Conservation (phyloP, 2,329 filamentous ascomycete species). For the Fusarium sp. region DNA sequence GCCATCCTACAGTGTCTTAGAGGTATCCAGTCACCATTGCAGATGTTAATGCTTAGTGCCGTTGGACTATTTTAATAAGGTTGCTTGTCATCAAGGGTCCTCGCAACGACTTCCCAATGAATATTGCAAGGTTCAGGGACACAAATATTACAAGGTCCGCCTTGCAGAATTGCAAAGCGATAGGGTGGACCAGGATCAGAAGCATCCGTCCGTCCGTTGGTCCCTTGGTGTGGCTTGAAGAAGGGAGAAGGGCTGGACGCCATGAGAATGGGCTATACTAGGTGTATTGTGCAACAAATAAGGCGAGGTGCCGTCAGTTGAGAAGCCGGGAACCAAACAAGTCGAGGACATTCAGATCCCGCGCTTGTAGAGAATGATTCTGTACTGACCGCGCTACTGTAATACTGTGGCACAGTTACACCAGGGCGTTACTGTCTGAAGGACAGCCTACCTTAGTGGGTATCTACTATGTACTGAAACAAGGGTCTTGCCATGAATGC, state of each 20-base stretch:
- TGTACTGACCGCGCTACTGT: neutral
- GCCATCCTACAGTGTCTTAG: neutral
- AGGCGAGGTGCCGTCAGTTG: constrained; percentile 21
- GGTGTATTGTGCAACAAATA: constrained; percentile 13
- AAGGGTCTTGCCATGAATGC: constrained; percentile 5
- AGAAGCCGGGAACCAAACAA: neutral
- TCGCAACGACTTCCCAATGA: constrained; percentile 36
- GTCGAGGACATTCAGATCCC: constrained; percentile 16
- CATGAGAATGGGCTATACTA: neutral
- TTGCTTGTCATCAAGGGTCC: neutral
- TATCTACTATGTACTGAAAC: constrained; percentile 3
- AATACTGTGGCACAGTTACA: constrained; percentile 1
- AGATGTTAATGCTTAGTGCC: constrained; percentile 3
- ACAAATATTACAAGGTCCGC: constrained; percentile 1
- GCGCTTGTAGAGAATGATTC: constrained; percentile 16
- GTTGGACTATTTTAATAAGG: neutral
- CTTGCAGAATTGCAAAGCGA: constrained; percentile 1
- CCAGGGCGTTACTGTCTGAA: constrained; percentile 8
- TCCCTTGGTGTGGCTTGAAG: constrained; percentile 32
- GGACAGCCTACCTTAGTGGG: neutral
- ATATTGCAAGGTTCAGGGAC: constrained; percentile 2
- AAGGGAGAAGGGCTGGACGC: constrained; percentile 7
- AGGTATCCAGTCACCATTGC: constrained; percentile 10
- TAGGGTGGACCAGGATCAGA: constrained; percentile 9
- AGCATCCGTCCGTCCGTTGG: neutral